These are phyloP conservation scores for Narthecium ossifragum DNA, from an alignment of 106 monocot species.

Conservation along the genomic window DNA sequence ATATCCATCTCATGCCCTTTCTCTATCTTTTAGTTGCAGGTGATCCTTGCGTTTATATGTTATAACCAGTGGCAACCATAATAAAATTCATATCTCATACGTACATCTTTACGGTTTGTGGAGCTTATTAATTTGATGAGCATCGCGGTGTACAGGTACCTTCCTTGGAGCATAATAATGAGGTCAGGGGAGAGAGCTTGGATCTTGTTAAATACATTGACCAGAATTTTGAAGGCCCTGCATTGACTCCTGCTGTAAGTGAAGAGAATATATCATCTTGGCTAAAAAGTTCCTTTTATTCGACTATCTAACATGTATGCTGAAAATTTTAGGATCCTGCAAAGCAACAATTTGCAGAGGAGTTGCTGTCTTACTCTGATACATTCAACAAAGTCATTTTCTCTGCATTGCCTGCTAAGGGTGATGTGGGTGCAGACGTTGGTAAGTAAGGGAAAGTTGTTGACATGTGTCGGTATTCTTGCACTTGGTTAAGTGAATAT, in stretches of 20 bases:
- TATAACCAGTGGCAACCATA: too few relatives aligned
- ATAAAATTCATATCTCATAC: too few relatives aligned
- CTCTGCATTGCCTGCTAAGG: slow-evolving; percentile 30
- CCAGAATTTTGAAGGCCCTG: slow-evolving; percentile 58
- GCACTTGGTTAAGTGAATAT: neutral
- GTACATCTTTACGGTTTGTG: neutral
- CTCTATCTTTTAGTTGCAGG: neutral
- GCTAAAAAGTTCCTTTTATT: neutral
- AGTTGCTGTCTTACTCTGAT: slow-evolving; percentile 57
- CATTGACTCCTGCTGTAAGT: slow-evolving; percentile 61
- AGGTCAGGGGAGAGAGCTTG: slow-evolving; percentile 69
- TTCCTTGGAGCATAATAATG: slow-evolving; percentile 65
- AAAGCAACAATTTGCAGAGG: slow-evolving; percentile 75
- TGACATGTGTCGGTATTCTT: neutral
- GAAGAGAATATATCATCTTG: neutral
- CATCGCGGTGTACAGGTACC: slow-evolving; percentile 35
- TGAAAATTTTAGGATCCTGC: slow-evolving; percentile 53
- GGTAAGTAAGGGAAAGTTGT: slow-evolving; percentile 30
- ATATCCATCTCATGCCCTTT: neutral
- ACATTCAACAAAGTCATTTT: slow-evolving; percentile 29
- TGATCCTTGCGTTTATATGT: neutral
- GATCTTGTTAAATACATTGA: slow-evolving; percentile 66
- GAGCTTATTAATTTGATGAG: neutral
- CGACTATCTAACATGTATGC: neutral
- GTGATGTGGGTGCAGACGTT: slow-evolving; percentile 45